These are phyloP conservation scores for Colletotrichum lupini DNA, from an alignment of 2,329 filamentous ascomycete species.

Conservation along the genomic window DNA sequence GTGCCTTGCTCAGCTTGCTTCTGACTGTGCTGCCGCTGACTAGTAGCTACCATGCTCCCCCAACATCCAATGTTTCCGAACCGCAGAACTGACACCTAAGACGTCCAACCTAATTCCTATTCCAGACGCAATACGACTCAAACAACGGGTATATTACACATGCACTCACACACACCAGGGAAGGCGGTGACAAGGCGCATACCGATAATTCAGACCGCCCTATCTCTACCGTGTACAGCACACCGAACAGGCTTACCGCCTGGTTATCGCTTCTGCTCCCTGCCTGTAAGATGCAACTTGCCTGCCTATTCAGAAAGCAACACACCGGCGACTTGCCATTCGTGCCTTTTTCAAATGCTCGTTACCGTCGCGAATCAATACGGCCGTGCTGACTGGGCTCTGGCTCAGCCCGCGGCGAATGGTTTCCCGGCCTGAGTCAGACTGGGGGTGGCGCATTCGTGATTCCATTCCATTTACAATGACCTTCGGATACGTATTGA, in stretches of 20 bases:
- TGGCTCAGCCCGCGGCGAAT: slow-evolving; percentile 4
- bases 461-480: slow-evolving; percentile 1
- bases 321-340: not conserved
- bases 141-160: slow-evolving; percentile 9
- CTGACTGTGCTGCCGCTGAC: slow-evolving; percentile 17
- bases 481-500: not conserved
- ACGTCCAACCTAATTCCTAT: slow-evolving; percentile 18
- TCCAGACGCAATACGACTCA: slow-evolving; percentile 18
- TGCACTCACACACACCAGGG: not conserved
- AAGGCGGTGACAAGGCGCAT: slow-evolving; percentile 29
- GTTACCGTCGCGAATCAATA: slow-evolving; percentile 1
- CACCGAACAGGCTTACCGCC: slow-evolving; percentile 6
- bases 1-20: slow-evolving; percentile 3
- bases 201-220: slow-evolving; percentile 14
- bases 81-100: slow-evolving; percentile 13
- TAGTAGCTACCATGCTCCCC: slow-evolving; percentile 4
- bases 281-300: not conserved
- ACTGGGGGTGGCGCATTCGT: slow-evolving; percentile 29
- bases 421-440: slow-evolving; percentile 34
- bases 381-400: slow-evolving; percentile 12
- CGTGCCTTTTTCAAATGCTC: not conserved
- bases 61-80: slow-evolving; percentile 30
- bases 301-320: not conserved
- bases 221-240: not conserved
- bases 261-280: not conserved